These are phyloP conservation scores for Pythium aquatile DNA, from an alignment of 352 stramenopile species.

Conservation along the genomic window DNA sequence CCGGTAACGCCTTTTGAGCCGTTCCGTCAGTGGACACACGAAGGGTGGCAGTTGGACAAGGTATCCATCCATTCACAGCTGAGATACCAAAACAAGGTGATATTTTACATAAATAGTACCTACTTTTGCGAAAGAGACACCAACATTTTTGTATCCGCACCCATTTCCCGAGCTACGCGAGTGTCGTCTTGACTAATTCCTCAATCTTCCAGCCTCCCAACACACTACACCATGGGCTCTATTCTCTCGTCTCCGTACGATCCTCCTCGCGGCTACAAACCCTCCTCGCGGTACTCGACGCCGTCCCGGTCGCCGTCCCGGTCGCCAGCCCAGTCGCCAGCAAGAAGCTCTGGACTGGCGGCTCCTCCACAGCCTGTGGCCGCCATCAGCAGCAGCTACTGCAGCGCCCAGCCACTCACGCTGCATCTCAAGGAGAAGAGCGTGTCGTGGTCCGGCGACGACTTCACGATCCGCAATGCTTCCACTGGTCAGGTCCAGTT, in stretches of 20 bases:
- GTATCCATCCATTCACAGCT: background rate
- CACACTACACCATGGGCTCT: background rate
- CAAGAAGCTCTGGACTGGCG: background rate
- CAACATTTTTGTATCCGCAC: no score
- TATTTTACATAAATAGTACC: background rate
- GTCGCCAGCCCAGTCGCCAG: background rate
- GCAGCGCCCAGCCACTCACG: conserved; percentile 17
- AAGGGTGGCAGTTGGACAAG: background rate
- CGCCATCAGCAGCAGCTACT: conserved; percentile 24
- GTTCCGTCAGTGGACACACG: background rate
- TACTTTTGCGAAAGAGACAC: background rate
- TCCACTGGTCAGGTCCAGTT: conserved; percentile 21
- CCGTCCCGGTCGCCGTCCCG: background rate
- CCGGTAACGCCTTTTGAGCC: no score
- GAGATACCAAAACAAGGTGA: background rate
- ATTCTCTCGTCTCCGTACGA: background rate
- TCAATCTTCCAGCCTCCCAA: background rate
- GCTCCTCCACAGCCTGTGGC: conserved; percentile 10
- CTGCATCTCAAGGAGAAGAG: conserved; percentile 31
- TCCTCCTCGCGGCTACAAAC: background rate
- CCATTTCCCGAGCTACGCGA: no score
- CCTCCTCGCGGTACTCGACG: background rate
- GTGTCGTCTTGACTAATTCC: background rate
- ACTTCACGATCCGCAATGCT: conserved; percentile 31
- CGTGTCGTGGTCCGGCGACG: conserved; percentile 28